Evolutionary conservation across 1,284 basidiomycete genomes (phyloP), one percentile per base, ranked within the genome.

Genomic region (Neonothopanus nambi): DNA sequence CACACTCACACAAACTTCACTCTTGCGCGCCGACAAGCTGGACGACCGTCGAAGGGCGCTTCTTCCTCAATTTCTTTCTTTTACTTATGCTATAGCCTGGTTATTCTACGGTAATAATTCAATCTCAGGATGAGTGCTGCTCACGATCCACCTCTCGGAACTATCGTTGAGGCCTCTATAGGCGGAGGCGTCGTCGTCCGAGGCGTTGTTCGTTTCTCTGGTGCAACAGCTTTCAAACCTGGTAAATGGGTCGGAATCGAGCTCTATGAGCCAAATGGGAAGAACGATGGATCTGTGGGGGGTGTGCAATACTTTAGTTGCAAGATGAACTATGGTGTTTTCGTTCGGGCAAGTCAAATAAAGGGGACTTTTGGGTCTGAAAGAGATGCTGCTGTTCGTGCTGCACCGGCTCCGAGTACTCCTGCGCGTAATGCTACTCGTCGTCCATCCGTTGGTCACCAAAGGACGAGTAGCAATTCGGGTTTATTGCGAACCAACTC

Each of bases 241-340:
- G 97, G 97, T 0, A 89, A 90, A 73, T 99, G 97, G 97, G 82
- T 98, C 55, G 97, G 97, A 13, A 85, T 99, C 54, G 93, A 95
- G 67, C 82, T 99, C 51, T 84, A 77, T 47, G 86, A 90, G 60
- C 69, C 81, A 3, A 88, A 85, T 41, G 97, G 97, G 37, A 98
- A 98, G 85, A 99, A 99, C 74, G 91, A 99, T 64, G 97, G 97
- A 1, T 82, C 85, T 1, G 91, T 99, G 1, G 79, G 89, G 45
- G 95, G 91, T 24, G 77, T 87, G 54, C 63, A 73, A 7, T 99
- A 99, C 75, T 99, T 99, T 70, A 79, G 77, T 15, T 96, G 93
- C 72, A 79, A 81, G 61, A 76, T 80, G 49, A 77, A 78, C 35
- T 77, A 91, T 69, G 97, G 97, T 42, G 89, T 98, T 38, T 99